Evolutionary conservation across 768 basidiomycete genomes (phyloP), one percentile per base, ranked within the genome.

Genomic region (Lactarius quietus): DNA sequence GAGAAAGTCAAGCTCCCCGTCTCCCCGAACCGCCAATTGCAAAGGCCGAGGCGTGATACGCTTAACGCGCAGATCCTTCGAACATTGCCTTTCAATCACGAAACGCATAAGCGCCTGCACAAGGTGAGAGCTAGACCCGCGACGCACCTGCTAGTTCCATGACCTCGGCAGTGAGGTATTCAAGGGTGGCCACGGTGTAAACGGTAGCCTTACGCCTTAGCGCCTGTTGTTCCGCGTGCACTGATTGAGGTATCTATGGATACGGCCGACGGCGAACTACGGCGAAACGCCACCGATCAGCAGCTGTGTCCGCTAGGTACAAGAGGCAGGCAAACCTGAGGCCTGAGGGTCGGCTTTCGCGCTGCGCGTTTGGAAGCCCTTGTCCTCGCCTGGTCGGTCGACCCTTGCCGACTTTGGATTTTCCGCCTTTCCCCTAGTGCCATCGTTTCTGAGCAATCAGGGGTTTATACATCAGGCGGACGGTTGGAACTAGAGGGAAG

Each of bases 291-390:
- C 14, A 38, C 14, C 2, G 38, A 38, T 38, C 38, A 14, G 38
- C 38, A 2, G 14, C 38, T n/a, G 14, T 3, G 38, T 12, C 8
- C 36, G 36, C 14, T 14, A 15, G 38, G 14, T 2, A 12, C 2
- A 15, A 38, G 12, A 38, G 14, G 12, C n/a, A n/a, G 38, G 14
- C 38, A 38, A 14, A 38, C 38, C 38, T 38, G 38, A n/a, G n/a
- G n/a, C n/a, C n/a, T n/a, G n/a, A 38, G 2, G 9, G 14, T 14
- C 38, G 38, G 64, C 59, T 31, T 65, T 65, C 18, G 55, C 53
- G 20, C 59, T 48, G 29, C 59, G 51, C 14, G 59, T 65, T 43
- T 65, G 54, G 54, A 65, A 65, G 10, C 23, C 20, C 33, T 61
- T 61, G 23, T 12, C 12, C 14, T 28, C 15, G 9, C 39, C 58